Evolutionary conservation across 2,329 filamentous ascomycete species (phyloP), one percentile per base, ranked within the genome.

Genomic region (Trichoderma oligosporum): DNA sequence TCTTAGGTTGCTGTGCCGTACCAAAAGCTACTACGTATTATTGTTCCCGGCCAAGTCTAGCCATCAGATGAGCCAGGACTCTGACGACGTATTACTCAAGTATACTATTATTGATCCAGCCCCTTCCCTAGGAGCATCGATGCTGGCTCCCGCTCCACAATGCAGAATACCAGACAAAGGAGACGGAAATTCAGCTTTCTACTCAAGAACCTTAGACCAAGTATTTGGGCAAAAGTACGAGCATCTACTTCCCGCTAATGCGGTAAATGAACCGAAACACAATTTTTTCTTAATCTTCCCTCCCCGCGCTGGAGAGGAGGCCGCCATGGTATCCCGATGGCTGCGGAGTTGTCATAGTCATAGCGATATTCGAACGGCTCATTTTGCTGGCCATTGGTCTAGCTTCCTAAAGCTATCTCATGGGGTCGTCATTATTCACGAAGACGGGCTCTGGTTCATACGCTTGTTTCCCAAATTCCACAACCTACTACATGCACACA

Each of bases 211-310:
- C 4, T 66, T 69, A 25, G 59, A 67, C n/a, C 54, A 63, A 9
- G 46, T 73, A 14, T 62, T 74, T 9, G 66, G 63, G 2, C 62
- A 74, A 16, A 66, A 69, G 11, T 74, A 73, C 44, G 59, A 68
- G 9, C 58, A 62, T 7, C 67, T 75, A 1, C 51, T 70, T 22
- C 64, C 68, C 56, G 12, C 24, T 52, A 24, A 44, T 45, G 60
- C 25, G 52, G 59, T 18, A 7, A 64, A 41, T 7, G 14, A 25
- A 14, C 35, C 12, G 9, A 53, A 61, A 24, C 63, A 67, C 3
- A 63, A 61, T 22, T 78, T 82, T 61, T 83, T 77, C 59, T 64
- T 84, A 1, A 68, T 76, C 2, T 83, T 83, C 48, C 79, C 81
- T 0, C 62, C 64, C 0, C 68, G 71, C 2, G 68, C 69, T 25